These are phyloP conservation scores for Paramecium octaurelia DNA, from an alignment of 73 alveolate genomes.

Conservation along the genomic window DNA sequence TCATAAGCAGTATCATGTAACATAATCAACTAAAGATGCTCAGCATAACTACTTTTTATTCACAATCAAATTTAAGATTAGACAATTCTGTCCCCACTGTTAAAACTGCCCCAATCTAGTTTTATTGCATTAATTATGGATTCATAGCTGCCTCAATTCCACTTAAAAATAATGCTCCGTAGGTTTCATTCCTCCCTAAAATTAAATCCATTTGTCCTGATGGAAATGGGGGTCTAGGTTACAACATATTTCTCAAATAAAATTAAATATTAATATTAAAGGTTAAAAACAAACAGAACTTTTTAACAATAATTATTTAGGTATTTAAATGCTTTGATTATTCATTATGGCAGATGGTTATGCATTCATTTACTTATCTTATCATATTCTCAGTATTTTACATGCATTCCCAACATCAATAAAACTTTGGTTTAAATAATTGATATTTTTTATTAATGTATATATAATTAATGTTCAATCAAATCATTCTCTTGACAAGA, in stretches of 20 bases:
- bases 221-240: constrained; percentile 17
- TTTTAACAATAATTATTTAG: background rate
- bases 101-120: background rate
- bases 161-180: background rate
- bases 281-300: background rate
- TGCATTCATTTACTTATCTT: too few species aligned
- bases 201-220: background rate
- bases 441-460: background rate
- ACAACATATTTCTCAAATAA: background rate
- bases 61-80: background rate
- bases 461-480: constrained; percentile 16
- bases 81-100: constrained; percentile 19
- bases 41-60: background rate
- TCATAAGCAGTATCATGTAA: background rate
- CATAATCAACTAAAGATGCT: background rate
- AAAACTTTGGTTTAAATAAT: background rate
- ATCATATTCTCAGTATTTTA: too few species aligned
- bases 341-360: background rate
- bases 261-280: background rate
- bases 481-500: constrained; percentile 87
- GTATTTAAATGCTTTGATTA: background rate
- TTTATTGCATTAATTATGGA: background rate
- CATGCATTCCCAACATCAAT: too few species aligned
- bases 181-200: background rate
- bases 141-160: background rate